Conservation (phyloP, 176 grass and related monocot genomes). For the Dactylis glomerata region DNA sequence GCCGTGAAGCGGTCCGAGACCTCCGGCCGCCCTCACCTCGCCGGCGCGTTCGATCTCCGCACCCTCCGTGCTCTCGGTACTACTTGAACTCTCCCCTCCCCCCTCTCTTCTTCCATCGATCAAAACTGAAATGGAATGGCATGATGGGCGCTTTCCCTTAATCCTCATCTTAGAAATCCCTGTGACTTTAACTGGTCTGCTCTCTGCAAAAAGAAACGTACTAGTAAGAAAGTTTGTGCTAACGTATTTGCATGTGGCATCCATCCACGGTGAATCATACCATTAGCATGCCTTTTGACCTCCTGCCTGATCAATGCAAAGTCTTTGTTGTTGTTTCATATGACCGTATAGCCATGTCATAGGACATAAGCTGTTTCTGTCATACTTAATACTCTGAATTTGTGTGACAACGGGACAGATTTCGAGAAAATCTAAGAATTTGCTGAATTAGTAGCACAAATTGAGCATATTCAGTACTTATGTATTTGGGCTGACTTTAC, state of each 20-base stretch:
- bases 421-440: not conserved
- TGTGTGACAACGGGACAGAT: not conserved
- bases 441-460: not conserved
- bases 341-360: not conserved
- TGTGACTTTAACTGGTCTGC: not conserved
- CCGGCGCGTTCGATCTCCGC: constrained; percentile 45
- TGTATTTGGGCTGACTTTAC: not conserved
- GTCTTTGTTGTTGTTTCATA: not conserved
- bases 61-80: constrained; percentile 60
- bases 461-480: too few relatives aligned
- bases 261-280: not conserved
- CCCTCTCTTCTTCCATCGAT: not conserved
- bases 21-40: constrained; percentile 5
- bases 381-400: not conserved
- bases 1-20: not conserved
- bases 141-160: not conserved
- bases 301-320: not conserved
- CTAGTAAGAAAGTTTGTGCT: not conserved
- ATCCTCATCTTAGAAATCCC: not conserved
- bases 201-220: not conserved
- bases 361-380: not conserved
- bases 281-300: not conserved
- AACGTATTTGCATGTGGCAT: too few relatives aligned
- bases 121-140: not conserved
- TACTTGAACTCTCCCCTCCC: not conserved